Conservation (phyloP, 1,139 yeast genomes). For the Saccharomycopsis phalli region DNA sequence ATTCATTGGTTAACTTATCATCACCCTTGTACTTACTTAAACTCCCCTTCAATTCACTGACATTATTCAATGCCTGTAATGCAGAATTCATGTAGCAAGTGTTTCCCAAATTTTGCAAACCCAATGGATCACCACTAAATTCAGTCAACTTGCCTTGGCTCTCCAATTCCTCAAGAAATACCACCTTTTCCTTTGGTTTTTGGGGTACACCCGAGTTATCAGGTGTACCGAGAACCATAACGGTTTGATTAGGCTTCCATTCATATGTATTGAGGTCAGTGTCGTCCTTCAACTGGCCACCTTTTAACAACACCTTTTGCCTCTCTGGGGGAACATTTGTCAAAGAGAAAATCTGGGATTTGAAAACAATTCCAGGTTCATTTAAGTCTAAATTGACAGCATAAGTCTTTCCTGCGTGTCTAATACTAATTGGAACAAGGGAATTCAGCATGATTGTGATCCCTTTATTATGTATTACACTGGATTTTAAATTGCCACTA, state of each 20-base stretch:
- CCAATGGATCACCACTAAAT: constrained; percentile 48
- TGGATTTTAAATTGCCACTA: too few relatives aligned
- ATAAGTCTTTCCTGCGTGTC: constrained; percentile 79
- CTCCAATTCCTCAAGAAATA: constrained; percentile 40
- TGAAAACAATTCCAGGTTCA: constrained; percentile 62
- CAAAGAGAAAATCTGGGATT: constrained; percentile 56
- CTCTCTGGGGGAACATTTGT: constrained; percentile 82
- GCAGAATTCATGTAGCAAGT: constrained; percentile 93
- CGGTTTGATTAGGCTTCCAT: constrained; percentile 55
- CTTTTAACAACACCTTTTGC: constrained; percentile 83
- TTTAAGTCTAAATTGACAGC: constrained; percentile 50
- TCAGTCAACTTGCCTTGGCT: constrained; percentile 16
- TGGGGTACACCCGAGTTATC: constrained; percentile 20
- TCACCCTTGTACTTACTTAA: constrained; percentile 26
- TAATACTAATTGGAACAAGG: constrained; percentile 41
- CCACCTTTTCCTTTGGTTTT: constrained; percentile 30
- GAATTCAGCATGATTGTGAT: constrained; percentile 14
- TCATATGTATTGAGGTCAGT: constrained; percentile 40
- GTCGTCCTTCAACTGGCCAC: constrained; percentile 78
- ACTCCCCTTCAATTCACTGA: constrained; percentile 44
- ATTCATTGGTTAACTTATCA: constrained; percentile 30
- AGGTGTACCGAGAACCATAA: constrained; percentile 92
- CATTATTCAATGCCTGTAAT: constrained; percentile 65
- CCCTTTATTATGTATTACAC: too few relatives aligned
- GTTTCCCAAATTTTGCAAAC: constrained; percentile 82